Conservation (phyloP, 495 filamentous ascomycete species). For the Pyronema omphalodes region DNA sequence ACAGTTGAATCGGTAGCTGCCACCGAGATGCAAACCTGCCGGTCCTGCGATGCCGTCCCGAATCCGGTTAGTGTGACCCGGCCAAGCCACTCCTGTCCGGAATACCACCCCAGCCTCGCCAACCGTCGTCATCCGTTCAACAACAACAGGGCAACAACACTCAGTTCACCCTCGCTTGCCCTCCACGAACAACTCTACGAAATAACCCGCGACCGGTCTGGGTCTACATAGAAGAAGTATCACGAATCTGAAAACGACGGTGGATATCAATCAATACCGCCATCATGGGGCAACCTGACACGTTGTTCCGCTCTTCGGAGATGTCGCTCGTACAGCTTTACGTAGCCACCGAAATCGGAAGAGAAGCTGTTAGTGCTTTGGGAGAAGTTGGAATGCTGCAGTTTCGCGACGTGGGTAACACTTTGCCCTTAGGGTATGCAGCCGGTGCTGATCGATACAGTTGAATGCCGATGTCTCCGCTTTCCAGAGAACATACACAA, state of each 20-base stretch:
- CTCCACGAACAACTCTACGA: neutral
- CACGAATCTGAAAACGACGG: no score
- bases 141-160: no score
- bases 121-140: no score
- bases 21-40: no score
- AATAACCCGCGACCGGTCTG: neutral
- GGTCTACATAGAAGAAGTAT: no score
- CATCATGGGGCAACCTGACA: conserved; percentile 50
- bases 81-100: no score
- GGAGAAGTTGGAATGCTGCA: conserved; percentile 90
- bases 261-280: conserved; percentile 2
- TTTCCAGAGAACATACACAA: conserved; percentile 92
- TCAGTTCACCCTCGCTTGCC: no score
- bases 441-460: conserved; percentile 28
- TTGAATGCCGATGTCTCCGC: conserved; percentile 81
- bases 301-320: conserved; percentile 97
- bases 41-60: no score
- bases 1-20: no score
- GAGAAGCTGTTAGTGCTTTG: conserved; percentile 90
- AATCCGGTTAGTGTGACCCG: no score
- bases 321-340: conserved; percentile 99
- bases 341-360: conserved; percentile 93
- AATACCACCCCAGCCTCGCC: no score
- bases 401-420: conserved; percentile 73
- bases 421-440: neutral